Base-by-base conservation (phyloP, 2,329 filamentous ascomycete genomes). In the Fusarium vanettenii region DNA sequence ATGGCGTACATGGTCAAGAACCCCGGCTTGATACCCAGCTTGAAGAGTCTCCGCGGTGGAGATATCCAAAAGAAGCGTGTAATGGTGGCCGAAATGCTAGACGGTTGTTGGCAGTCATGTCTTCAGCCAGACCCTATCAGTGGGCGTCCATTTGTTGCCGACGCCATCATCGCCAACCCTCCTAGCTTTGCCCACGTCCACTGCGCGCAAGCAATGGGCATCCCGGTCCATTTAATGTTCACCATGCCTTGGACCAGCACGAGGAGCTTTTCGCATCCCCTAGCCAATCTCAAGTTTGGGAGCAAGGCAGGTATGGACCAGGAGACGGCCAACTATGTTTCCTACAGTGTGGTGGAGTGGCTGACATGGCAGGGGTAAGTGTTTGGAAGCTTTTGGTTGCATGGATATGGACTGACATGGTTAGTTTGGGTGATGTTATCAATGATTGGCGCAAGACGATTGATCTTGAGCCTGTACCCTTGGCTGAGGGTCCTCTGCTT, bases 201-300 rank as follows among this genome's bases (percentile, higher is more conserved):
- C 64, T 88, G 86, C 67, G 86, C 86, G 0, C 81, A 88, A 70
- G 82, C 81, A 0, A 75, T 88, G 2, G 80, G 82, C 0, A 79
- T 88, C 0, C 86, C 86, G 0, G 69, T 88, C 0, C 86, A 88
- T 68, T 71, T 88, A 4, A 86, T 88, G 81, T 86, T 86, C 62
- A 88, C 89, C 2, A 94, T 95, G 92, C 93, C 93, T 0, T 95
- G 92, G 89, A 92, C 91, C 9, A 90, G 92, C 2, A 95, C 93
- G 0, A 91, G 92, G 74, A 88, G 89, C 1, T 94, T 95, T 69
- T 92, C 92, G 0, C 93, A 95, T 76, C 93, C 93, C 0, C 85
- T 95, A 5, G 92, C 92, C 0, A 94, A 94, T 70, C 89, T 95
- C 39, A 88, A 91, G 67, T 71, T 72, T 39, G 61, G 67, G 9